Evolutionary conservation across 192 early-diverging fungal species (phyloP).

Genomic region (Dissophora ornata): DNA sequence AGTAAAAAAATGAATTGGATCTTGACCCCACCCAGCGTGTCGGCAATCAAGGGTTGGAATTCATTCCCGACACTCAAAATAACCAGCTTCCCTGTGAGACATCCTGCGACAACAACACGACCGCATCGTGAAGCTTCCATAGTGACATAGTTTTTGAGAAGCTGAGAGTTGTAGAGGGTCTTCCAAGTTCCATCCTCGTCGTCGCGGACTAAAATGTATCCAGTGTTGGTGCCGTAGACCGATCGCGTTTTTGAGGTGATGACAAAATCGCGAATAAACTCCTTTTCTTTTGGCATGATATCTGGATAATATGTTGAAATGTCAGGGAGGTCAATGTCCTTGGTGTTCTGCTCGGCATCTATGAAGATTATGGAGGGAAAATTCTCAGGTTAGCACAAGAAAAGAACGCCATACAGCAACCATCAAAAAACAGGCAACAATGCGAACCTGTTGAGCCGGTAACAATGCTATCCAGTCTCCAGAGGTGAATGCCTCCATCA

Average conservation of each 20-base stretch:
- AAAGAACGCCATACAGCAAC: background rate
- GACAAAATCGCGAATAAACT: conserved; percentile 48
- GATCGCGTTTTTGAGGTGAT: conserved; percentile 26
- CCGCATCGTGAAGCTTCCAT: conserved; percentile 65
- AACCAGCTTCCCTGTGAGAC: conserved; percentile 64
- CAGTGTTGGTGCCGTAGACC: conserved; percentile 31
- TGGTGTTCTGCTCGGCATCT: conserved; percentile 45
- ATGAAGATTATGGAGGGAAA: too few relatives aligned
- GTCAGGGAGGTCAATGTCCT: conserved; percentile 40
- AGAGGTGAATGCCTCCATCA: conserved; percentile 83
- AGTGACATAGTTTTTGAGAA: conserved; percentile 64
- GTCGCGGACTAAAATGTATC: conserved; percentile 56
- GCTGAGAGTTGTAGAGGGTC: conserved; percentile 48
- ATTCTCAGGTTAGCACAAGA: background rate
- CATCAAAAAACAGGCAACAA: background rate
- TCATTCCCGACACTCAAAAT: conserved; percentile 57
- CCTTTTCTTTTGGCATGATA: conserved; percentile 24
- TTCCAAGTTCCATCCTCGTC: conserved; percentile 40
- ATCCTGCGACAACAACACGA: conserved; percentile 63
- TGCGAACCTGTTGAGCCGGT: conserved; percentile 64
- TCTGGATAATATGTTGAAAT: conserved; percentile 29
- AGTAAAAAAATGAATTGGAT: conserved; percentile 48
- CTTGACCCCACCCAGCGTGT: conserved; percentile 43
- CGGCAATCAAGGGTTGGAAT: conserved; percentile 53
- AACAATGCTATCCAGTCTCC: conserved; percentile 68